Evolutionary conservation across 2,329 filamentous ascomycete genomes (phyloP), one percentile per base, ranked within the genome.

Genomic region (Fusarium proliferatum): DNA sequence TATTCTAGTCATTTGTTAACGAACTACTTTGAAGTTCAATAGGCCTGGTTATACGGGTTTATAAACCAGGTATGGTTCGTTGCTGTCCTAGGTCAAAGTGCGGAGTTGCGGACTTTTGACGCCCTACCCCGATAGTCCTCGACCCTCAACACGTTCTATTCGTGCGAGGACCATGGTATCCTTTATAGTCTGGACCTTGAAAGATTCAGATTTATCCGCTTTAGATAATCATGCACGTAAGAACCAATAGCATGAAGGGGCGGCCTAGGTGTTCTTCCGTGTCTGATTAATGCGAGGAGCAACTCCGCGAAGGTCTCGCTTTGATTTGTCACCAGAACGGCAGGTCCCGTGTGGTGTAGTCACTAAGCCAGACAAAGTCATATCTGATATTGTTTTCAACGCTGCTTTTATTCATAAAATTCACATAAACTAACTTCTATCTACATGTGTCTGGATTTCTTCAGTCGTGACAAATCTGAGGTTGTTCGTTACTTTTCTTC

Each of bases 51-150:
- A 28, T 30, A 2, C 11, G 9, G 13, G 6, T 6, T 58, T 38
- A 49, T 58, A 28, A 21, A 34, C 19, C 28, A 28, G 10, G 2
- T 21, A 28, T 48, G 3, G 55, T 12, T 49, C 23, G 19, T 41
- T 28, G 10, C 30, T 28, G 6, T 49, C 9, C 2, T 9, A 26
- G 3, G 13, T 15, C 2, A 11, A 17, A 15, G 17, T 21, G 58
- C 58, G 48, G 58, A 56, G 58, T 55, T 56, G 58, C 58, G 58
- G 48, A 61, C 38, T 61, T 61, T 42, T 12, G 15, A 16, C 28
- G 23, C 19, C 23, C 28, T 33, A 13, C 28, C 9, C 33, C 13
- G 9, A 17, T 9, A 53, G 33, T 15, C 23, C 45, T 17, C 13
- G 3, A 9, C 13, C 19, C 12, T n/a, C 9, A 8, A 13, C n/a